Base-by-base conservation (phyloP, 345 rosid genomes). In the Pistacia atlantica region DNA sequence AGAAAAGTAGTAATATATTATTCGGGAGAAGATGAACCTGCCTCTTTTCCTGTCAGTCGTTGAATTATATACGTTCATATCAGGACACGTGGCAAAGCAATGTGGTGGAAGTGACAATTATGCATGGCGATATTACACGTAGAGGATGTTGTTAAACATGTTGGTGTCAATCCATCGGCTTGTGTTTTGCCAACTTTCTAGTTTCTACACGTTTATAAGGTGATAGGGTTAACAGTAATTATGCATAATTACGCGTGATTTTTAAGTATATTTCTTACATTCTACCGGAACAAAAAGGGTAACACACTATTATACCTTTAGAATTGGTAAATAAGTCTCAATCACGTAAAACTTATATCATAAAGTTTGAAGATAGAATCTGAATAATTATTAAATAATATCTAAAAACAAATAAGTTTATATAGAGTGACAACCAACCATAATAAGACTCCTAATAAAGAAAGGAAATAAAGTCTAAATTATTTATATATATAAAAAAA, bases 11-110 rank as follows among this genome's bases (percentile, higher is more conserved):
- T 45, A 60, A 16, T 72, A 59, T 45, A 16, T 16, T 25, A 67
- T 38, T 37, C 12, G 13, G 46, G 17, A 67, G 72, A 67, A 67
- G 67, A 76, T 58, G 60, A 31, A 59, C 59, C 33, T 60, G 57
- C 45, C 74, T 22, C 28, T 11, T 49, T 10, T 49, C 35, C 22
- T 60, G 74, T 76, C 69, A 68, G 38, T 76, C 35, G 79, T 70
- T 60, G 61, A 42, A 61, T 54, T 22, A 22, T 65, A 55, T 10
- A 65, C 33, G 33, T 22, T 48, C 42, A 52, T 5, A 75, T 13
- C 42, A 14, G 8, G 16, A 75, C 71, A 38, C 65, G 72, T 65
- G 77, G 72, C 70, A 2, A 55, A 11, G 28, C 37, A 20, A 2
- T 65, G 42, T 42, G 78, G 63, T 13, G 54, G 13, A 55, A 65